phyloP scores from a whole-genome alignment of 2,329 filamentous ascomycete species.

The Albifimbria verrucaria region DNA sequence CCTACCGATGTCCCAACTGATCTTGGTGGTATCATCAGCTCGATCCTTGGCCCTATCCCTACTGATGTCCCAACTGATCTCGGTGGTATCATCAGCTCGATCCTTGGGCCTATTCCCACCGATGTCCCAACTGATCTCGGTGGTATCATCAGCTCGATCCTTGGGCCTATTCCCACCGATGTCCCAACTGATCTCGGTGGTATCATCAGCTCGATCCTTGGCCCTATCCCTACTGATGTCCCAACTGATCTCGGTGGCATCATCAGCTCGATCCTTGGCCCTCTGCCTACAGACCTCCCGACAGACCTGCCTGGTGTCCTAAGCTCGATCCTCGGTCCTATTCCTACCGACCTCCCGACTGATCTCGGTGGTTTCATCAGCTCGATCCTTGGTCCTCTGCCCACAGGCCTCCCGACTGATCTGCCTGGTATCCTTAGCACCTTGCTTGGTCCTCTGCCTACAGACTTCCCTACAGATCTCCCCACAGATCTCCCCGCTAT shows the following conservation, averaged over 20 bases:
- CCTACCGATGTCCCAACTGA: background rate
- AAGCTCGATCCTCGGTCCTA: background rate
- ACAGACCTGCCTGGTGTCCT: background rate
- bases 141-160: background rate
- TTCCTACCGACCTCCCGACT: background rate
- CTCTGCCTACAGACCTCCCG: background rate
- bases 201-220: background rate
- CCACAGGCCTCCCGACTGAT: background rate
- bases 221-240: background rate
- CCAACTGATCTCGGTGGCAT: background rate
- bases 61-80: background rate
- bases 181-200: background rate
- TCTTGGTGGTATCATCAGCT: background rate
- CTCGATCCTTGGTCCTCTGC: background rate
- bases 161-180: background rate
- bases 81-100: background rate
- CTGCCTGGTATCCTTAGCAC: background rate
- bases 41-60: background rate
- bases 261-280: background rate
- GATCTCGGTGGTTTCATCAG: background rate
- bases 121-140: background rate
- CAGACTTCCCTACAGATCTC: background rate
- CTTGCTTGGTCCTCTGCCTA: background rate
- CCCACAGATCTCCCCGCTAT: background rate
- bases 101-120: background rate